Evolutionary conservation across 2,329 filamentous ascomycete species (phyloP).

Genomic region (Laburnicola sp.): DNA sequence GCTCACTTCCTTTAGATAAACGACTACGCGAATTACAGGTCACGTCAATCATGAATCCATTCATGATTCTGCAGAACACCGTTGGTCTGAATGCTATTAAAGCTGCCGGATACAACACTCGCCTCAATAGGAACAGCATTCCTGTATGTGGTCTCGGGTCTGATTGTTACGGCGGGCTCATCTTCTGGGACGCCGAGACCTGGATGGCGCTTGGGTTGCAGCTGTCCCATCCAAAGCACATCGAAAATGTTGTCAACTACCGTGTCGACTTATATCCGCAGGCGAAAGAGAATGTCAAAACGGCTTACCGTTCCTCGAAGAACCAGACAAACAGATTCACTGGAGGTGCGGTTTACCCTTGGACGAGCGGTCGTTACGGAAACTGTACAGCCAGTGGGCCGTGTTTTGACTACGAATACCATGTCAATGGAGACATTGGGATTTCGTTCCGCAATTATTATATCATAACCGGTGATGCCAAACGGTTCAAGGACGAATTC

Average conservation of each 20-base stretch:
- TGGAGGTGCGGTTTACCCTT: slow-evolving; percentile 65
- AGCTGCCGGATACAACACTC: slow-evolving; percentile 52
- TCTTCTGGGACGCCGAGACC: slow-evolving; percentile 69
- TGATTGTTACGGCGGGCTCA: slow-evolving; percentile 67
- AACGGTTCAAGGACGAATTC: slow-evolving; percentile 58
- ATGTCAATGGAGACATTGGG: slow-evolving; percentile 70
- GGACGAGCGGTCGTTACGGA: slow-evolving; percentile 68
- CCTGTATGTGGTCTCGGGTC: slow-evolving; percentile 69
- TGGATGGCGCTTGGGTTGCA: slow-evolving; percentile 71
- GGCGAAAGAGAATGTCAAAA: slow-evolving; percentile 62
- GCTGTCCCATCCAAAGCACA: slow-evolving; percentile 63
- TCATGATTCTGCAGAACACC: slow-evolving; percentile 60
- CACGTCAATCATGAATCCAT: slow-evolving; percentile 58
- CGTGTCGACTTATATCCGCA: slow-evolving; percentile 62
- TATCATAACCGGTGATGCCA: slow-evolving; percentile 61
- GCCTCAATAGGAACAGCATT: slow-evolving; percentile 65
- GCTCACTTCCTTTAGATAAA: slow-evolving; percentile 59
- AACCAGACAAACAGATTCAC: slow-evolving; percentile 61
- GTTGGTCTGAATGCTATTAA: slow-evolving; percentile 58
- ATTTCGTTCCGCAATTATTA: slow-evolving; percentile 64
- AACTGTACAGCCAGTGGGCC: slow-evolving; percentile 66
- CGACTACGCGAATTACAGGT: slow-evolving; percentile 62
- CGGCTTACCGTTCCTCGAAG: slow-evolving; percentile 60
- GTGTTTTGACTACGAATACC: slow-evolving; percentile 74
- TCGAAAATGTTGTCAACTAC: slow-evolving; percentile 67